Base-by-base conservation (phyloP, 2,329 filamentous ascomycete species). In the Myriosclerotinia scirpicola region DNA sequence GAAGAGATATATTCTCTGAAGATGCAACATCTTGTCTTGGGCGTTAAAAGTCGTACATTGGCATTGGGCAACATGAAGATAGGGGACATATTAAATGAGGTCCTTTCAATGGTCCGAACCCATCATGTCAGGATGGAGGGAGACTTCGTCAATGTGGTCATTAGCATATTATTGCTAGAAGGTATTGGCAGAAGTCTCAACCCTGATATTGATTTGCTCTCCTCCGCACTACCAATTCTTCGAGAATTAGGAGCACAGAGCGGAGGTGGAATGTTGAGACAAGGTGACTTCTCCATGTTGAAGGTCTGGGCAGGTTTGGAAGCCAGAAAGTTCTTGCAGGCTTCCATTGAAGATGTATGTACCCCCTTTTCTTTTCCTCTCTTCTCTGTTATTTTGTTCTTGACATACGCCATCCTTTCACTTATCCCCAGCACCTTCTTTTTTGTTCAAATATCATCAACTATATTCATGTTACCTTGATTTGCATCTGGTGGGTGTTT, bases 61-160 rank as follows among this genome's bases (percentile, higher is more conserved):
- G 93, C 95, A 0, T 83, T 99, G 0, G 94, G 94, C 5, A 97
- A 92, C 75, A 90, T 99, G 79, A 96, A 93, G 80, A 97, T 99
- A 69, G 95, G 95, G 14, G 95, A 99, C 73, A 93, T 99, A 26
- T 79, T 99, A 40, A 93, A 95, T 74, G 86, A 96, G 73, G 95
- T 98, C 0, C 82, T 99, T 54, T 84, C 84, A 67, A 97, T 99
- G 93, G 95, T 99, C 40, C 87, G 95, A 65, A 81, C 83, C 12
- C 95, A 99, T 77, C 95, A 99, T 76, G 95, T 99, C 5, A 85
- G 95, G 11, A 85, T 99, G 61, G 95, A 99, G 78, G 95, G 95
- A 11, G 95, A 99, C 77, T 99, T 98, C 76, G 93, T 99, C 76
- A 99, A 99, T 75, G 95, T 99, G 5, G 94, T 99, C 40, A 90